Evolutionary conservation across 2,329 filamentous ascomycete species (phyloP), one percentile per base, ranked within the genome.

Genomic region (Bipolaris cookei): DNA sequence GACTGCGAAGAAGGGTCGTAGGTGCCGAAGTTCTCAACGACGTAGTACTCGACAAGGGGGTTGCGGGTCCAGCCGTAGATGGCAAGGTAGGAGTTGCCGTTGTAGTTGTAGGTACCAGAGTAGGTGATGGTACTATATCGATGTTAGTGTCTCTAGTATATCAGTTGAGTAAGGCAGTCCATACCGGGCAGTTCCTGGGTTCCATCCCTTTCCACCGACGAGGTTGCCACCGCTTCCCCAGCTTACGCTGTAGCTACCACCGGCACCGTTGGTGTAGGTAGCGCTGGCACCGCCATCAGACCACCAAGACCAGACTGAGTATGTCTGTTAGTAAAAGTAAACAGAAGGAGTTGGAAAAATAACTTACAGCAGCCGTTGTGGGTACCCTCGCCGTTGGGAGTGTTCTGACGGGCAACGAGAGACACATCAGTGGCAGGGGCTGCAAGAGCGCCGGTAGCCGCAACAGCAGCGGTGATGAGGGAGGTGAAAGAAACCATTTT

Each of bases 201-300:
- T 80, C 83, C 84, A 86, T 37, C 85, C 84, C 73, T 86, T 86
- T 30, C 84, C 85, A 56, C 77, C 82, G 30, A 85, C 83, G 43
- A 85, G 82, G 76, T 86, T 84, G 32, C 82, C 83, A 63, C 79
- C 81, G 32, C 73, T 77, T 47, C 75, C 73, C 84, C 84, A 86
- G 4, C 50, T 74, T 6, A 83, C 76, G 59, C 76, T 80, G 77
- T 84, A 86, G 58, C 73, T 70, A 21, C 85, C 84, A 18, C 72
- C 80, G 4, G 73, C 70, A 18, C 79, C 81, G 72, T 86, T 87
- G 67, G 80, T 84, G 77, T 87, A 87, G 37, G 76, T 81, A 6
- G 83, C 81, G 39, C 75, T 68, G 35, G 76, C 79, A n/a, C 73
- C 77, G 28, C 81, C 81, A 57, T 87, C 84, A 53, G 81, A 84